Evolutionary conservation across 1,284 basidiomycete species (phyloP).

Genomic region (Agroathelia rolfsii): DNA sequence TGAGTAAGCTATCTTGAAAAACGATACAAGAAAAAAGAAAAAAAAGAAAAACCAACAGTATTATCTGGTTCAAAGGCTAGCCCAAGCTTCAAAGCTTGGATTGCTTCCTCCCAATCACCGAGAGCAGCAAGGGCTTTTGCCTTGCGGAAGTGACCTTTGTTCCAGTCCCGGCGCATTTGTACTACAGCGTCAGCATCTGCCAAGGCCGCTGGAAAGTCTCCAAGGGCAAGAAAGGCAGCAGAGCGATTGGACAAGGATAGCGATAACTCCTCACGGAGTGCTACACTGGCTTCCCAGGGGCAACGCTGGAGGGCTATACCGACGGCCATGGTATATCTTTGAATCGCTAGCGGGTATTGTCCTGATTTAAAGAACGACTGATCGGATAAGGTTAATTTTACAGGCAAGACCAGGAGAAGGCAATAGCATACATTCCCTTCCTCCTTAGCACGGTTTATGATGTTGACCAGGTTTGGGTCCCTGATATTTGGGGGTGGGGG

Average conservation of each 20-base stretch:
- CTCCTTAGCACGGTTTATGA: slow-evolving; percentile 74
- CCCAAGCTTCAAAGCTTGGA: slow-evolving; percentile 75
- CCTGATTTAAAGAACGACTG: slow-evolving; percentile 71
- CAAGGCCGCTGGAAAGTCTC: slow-evolving; percentile 75
- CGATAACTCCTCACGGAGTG: slow-evolving; percentile 85
- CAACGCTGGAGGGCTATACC: slow-evolving; percentile 77
- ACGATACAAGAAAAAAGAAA: slow-evolving; percentile 25
- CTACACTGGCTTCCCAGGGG: slow-evolving; percentile 78
- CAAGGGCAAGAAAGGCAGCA: slow-evolving; percentile 72
- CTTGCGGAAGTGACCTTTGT: slow-evolving; percentile 92
- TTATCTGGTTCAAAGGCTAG: slow-evolving; percentile 87
- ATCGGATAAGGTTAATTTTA: slow-evolving; percentile 1
- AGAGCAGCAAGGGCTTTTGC: slow-evolving; percentile 83
- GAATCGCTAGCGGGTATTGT: slow-evolving; percentile 70
- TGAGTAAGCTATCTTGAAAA: slow-evolving; percentile 3
- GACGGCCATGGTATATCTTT: slow-evolving; percentile 78
- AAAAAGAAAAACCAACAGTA: slow-evolving; percentile 46
- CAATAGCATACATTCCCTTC: slow-evolving; percentile 69
- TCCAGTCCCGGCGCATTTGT: slow-evolving; percentile 78
- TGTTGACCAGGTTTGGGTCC: slow-evolving; percentile 63
- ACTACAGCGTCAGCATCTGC: slow-evolving; percentile 91
- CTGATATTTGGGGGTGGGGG: slow-evolving; percentile 77
- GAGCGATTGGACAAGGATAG: slow-evolving; percentile 87
- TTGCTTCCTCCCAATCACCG: slow-evolving; percentile 63
- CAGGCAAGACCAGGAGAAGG: slow-evolving; percentile 15